Base-by-base conservation (phyloP, 1,139 yeast species). In the Pneumocystis jirovecii region DNA sequence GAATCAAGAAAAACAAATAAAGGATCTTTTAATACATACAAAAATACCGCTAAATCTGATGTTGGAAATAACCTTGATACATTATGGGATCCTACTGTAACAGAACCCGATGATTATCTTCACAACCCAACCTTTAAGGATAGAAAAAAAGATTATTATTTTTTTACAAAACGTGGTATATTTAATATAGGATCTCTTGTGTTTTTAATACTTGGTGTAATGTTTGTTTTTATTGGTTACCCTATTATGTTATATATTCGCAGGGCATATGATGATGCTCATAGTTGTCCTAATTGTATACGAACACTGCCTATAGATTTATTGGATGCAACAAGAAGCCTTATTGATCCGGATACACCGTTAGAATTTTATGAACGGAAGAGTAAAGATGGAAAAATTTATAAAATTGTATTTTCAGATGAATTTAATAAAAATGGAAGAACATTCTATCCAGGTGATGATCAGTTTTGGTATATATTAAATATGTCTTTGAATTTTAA, bases 341-440 rank as follows among this genome's bases (percentile, higher is more conserved):
- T 88, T 64, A 80, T 89, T 5, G 96, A 89, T 72, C 86, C 87
- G 10, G 96, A 89, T 72, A 89, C 96, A 1, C 96, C 96, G 0
- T 63, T 72, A 1, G 75, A 74, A 25, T 89, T 85, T 0, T 68
- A 71, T 34, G 79, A 80, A 1, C 79, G 78, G 69, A 77, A 74
- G 34, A 77, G 83, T 2, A 74, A 74, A 65, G 80, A 78, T 68
- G 95, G 93, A 31, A 80, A 82, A n/a, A 72, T 73, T 12, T 87
- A 95, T 95, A 71, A 76, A 0, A 78, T 89, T 71, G 91, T 84
- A 1, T 89, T 89, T 71, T 84, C 89, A 19, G 96, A 89, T 75
- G 96, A 89, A 75, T 89, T 89, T 74, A 85, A 85, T 71, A 85
- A 83, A 50, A 89, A 84, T 68, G 96, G 96, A 3, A 80, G 96